Base-by-base conservation (phyloP, 805 yeast species). In the Yarrowia hollandica region DNA sequence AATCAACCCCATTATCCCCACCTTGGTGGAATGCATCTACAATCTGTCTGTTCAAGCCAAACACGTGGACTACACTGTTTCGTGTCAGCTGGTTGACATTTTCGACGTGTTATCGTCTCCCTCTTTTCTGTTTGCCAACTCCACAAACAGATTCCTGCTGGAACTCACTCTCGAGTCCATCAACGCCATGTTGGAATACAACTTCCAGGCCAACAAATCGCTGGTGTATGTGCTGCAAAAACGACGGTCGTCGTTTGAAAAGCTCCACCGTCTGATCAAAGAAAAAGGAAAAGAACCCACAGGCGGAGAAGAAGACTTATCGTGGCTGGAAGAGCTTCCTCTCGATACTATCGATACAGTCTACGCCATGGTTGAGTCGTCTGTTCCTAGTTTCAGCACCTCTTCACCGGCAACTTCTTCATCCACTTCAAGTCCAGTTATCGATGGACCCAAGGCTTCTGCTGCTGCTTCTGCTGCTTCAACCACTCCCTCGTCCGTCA, bases 191-290 rank as follows among this genome's bases (percentile, higher is more conserved):
- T 23, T 52, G 1, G 58, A 52, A 12, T 52, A 35, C 34, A 52
- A 52, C 44, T 52, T 52, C 15, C 42, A 52, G 42, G 58, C 58
- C 19, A 52, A 52, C 44, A 37, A 35, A 26, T 23, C 58, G 26
- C 44, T 52, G 0, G 58, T 52, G 2, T 52, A 35, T 26, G 44
- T 37, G 8, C 26, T 52, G n/a, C 44, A 35, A 7, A 52, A 52
- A 19, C 58, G 58, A 25, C 34, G 44, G 8, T 23, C 58, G 16
- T 37, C 44, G 14, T 52, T 35, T 12, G 44, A 52, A 12, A 35
- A 37, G 35, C 26, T 52, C 12, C 44, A 35, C n/a, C 34, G 44
- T 0, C 58, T 52, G 15, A 21, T 52, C 15, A 52, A 52, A 10
- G 58, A 52, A 19, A 52, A 52, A 15, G 58, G 58, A 2, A 35